These are phyloP conservation scores for Rubia balearica DNA, from an alignment of 305 asterid species.

Conservation along the genomic window DNA sequence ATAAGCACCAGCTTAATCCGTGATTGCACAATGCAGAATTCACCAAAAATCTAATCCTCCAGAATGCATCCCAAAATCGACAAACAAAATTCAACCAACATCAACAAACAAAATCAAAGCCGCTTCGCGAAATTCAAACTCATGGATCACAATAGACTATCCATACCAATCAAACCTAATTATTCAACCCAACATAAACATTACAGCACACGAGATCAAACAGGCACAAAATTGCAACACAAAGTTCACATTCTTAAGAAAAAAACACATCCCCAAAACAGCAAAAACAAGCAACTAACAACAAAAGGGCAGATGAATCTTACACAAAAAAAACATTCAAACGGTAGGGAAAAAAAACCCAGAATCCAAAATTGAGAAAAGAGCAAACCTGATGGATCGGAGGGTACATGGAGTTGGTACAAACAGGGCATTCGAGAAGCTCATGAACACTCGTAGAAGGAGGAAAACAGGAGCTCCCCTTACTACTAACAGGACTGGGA, in stretches of 20 bases:
- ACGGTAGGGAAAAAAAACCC: conserved; percentile 7
- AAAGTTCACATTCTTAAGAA: background rate
- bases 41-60: conserved; percentile 13
- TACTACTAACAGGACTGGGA: conserved; percentile 15
- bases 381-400: conserved; percentile 75
- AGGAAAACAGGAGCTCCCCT: conserved; percentile 33
- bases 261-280: background rate
- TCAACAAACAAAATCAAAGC: background rate
- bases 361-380: conserved; percentile 3
- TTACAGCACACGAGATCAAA: background rate
- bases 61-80: conserved; percentile 19
- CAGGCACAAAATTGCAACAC: background rate
- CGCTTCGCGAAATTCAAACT: background rate
- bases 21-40: background rate
- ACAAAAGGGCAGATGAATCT: conserved; percentile 17
- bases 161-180: background rate
- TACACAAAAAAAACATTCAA: conserved; percentile 17
- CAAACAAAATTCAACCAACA: too few relatives aligned
- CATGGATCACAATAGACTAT: conserved; percentile 1
- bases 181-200: background rate
- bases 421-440: conserved; percentile 89
- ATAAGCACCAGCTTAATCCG: background rate
- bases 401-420: conserved; percentile 88
- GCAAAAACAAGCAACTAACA: background rate
- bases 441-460: conserved; percentile 76